Base-by-base conservation (phyloP, 331 rosid genomes). In the Dryas integrifolia region DNA sequence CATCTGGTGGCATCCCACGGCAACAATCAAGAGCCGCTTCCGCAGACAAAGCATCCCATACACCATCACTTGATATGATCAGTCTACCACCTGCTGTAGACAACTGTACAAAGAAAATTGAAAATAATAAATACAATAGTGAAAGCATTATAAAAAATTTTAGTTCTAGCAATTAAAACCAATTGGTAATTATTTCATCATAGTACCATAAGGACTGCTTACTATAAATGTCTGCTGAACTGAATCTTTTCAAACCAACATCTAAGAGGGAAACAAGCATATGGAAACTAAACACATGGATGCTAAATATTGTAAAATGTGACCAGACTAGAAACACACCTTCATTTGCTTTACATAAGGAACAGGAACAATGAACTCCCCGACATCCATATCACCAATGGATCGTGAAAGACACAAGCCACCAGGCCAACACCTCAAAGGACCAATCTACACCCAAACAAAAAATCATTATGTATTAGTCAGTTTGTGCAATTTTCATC, bases 391-490 rank as follows among this genome's bases (percentile, higher is more conserved):
- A 86, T 94, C 98, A 67, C 98, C 98, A 71, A 94, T 88, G 60
- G 98, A 94, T 74, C 98, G 85, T 57, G 98, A 94, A 67, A 94
- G 96, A 73, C 98, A 94, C 87, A 94, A 79, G 76, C 98, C 98
- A 70, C 98, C 97, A 2, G 98, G 98, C 98, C 98, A 94, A 81
- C 98, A 94, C 84, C 98, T 89, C 87, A 94, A 81, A 24, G 98
- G 97, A 74, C 98, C 98, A 76, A 94, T 85, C 98, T 94, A 77
- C 64, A 82, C 60, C 62, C 41, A 12, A 48, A 45, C 38, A 16
- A 63, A 60, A 66, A 78, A 59, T n/a, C 70, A 67, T 40, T 62
- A 46, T 76, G 50, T 58, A 81, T 86, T 43, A 83, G 74, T 60
- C 66, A 60, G 21, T 43, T 6, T 70, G 48, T 61, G 26, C 50